Evolutionary conservation across 805 yeast genomes (phyloP), one percentile per base, ranked within the genome.

Genomic region (Metschnikowia baotianmanensis): DNA sequence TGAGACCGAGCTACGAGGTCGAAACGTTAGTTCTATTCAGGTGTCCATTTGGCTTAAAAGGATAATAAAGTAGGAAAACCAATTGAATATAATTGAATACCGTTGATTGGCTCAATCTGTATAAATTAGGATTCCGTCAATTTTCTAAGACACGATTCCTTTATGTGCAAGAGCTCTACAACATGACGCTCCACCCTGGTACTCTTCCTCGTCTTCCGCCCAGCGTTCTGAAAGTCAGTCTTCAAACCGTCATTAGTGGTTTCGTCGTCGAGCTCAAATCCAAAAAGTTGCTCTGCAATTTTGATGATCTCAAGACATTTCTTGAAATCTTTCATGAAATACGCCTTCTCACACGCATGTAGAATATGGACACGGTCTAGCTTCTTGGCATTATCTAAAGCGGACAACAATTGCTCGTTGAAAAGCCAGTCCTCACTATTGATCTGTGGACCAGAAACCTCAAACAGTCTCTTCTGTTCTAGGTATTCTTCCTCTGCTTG

Each of bases 401-500:
- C 36, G 22, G 68, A 62, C 2, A 65, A 36, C 1, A 37, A 48
- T 0, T 51, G 39, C 5, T 37, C 46, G 18, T 64, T 55, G 16
- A 54, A 63, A 3, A 77, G 62, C 77, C 80, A 74, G 31, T 61
- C 53, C 4, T 59, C 55, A 0, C 74, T 72, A 40, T 78, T 77
- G 15, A 76, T 52, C 1, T 67, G 62, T 0, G 95, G 93, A 0
- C 95, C 95, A 0, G 65, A 56, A 0, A 50, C 34, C 47, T 60
- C 61, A 54, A 78, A 87, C 52, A 72, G 75, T 3, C 47, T 46
- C 45, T 66, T 63, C 58, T 88, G 91, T 7, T 44, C 54, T 24
- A 56, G 62, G 48, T 64, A 88, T 42, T 77, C 84, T 39, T 81
- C 90, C 30, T 78, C 80, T 0, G 83, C 55, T 56, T 88, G 96